Conservation (phyloP, 176 grass and related monocot genomes). For the Poa annua region DNA sequence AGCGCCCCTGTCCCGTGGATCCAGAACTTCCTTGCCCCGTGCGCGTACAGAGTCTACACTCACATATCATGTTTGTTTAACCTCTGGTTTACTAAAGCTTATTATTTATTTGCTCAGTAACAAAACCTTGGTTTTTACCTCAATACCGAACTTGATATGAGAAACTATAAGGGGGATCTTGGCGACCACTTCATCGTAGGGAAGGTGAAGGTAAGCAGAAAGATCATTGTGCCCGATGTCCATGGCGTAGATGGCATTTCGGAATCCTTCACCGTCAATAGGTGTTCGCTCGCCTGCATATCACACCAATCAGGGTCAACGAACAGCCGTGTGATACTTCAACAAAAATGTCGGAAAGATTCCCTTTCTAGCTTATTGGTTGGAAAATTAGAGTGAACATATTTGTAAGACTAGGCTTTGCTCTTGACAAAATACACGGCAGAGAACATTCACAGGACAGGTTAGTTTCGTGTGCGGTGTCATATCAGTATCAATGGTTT, state of each 20-base stretch:
- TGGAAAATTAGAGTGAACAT: neutral
- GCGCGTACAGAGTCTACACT: conserved; percentile 46
- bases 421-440: neutral
- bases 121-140: conserved; percentile 34
- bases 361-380: neutral
- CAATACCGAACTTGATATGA: conserved; percentile 50
- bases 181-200: conserved; percentile 51
- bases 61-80: neutral
- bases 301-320: neutral
- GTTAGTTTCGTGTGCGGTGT: neutral
- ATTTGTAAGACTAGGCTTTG: neutral
- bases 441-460: neutral
- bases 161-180: conserved; percentile 42
- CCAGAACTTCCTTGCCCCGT: conserved; percentile 58
- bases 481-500: neutral
- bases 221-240: conserved; percentile 83
- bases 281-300: conserved; percentile 27
- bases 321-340: neutral
- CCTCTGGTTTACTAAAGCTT: neutral
- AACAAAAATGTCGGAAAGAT: neutral
- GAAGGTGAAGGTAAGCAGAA: conserved; percentile 45
- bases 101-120: neutral
- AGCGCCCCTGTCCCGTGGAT: conserved; percentile 67
- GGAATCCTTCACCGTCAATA: conserved; percentile 50
- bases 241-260: conserved; percentile 59